Percentiles rank a stretch among this genome's conserved stretches.
phyloP scores from a whole-genome alignment of 352 stramenopile genomes.

The Phytophthora citricola region DNA sequence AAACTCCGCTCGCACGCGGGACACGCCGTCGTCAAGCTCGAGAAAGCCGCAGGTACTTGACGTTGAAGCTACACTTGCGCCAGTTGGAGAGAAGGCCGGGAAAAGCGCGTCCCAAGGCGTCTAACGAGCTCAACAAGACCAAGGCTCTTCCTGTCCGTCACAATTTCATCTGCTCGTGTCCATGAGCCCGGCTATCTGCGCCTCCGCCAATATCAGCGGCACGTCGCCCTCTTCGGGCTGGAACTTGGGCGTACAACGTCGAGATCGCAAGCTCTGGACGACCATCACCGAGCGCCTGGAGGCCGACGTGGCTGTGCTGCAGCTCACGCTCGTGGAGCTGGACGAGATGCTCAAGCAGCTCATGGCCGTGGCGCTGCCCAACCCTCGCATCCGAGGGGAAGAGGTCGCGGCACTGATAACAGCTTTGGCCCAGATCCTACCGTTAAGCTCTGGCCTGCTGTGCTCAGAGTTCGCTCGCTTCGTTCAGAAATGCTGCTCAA shows the following conservation, averaged over 20 bases:
- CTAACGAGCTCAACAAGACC: too few species aligned
- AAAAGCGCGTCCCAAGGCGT: conserved; percentile 20
- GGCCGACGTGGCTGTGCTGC: conserved; percentile 55
- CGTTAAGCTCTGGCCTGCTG: conserved; percentile 71
- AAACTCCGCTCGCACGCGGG: conserved; percentile 14
- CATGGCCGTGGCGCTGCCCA: conserved; percentile 62
- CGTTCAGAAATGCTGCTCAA: conserved; percentile 79
- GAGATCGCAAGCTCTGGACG: conserved; percentile 75
- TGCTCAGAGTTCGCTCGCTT: conserved; percentile 84
- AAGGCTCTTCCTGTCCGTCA: conserved; percentile 19
- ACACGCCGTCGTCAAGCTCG: background rate
- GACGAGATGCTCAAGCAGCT: conserved; percentile 85
- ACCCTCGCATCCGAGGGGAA: conserved; percentile 68
- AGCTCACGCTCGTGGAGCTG: conserved; percentile 78
- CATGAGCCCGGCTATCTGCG: conserved; percentile 40
- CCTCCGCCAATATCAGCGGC: background rate
- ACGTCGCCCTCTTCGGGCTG: conserved; percentile 45
- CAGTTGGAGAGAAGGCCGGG: conserved; percentile 22
- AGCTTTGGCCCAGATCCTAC: conserved; percentile 64
- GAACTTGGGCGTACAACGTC: conserved; percentile 67
- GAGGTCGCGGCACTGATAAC: conserved; percentile 72
- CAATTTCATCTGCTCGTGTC: conserved; percentile 5
- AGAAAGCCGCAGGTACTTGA: too few species aligned
- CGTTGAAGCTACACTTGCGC: background rate
- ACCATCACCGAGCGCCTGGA: conserved; percentile 60